Evolutionary conservation across 2,329 filamentous ascomycete genomes (phyloP).

Genomic region (Sphaerulina vaccinii): DNA sequence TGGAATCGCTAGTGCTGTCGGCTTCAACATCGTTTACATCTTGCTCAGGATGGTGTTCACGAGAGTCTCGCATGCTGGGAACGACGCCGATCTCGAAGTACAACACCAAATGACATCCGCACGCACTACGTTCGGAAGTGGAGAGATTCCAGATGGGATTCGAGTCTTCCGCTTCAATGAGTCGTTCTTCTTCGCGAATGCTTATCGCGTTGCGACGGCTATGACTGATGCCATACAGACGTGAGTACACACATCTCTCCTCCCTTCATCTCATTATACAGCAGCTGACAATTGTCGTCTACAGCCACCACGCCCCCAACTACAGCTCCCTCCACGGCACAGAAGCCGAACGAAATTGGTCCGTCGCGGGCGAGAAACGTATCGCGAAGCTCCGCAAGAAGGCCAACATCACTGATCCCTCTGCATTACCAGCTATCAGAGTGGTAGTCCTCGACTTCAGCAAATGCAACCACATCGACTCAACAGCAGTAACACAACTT

Average conservation of each 20-base stretch:
- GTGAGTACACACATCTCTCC: no score
- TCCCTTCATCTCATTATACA: no score
- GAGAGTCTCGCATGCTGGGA: constrained; percentile 36
- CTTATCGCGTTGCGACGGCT: constrained; percentile 51
- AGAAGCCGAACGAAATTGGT: constrained; percentile 53
- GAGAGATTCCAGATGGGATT: constrained; percentile 47
- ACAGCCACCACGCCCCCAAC: constrained; percentile 44
- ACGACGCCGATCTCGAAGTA: constrained; percentile 20
- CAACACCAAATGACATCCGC: constrained; percentile 17
- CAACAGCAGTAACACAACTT: constrained; percentile 53
- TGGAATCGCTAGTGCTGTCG: constrained; percentile 59
- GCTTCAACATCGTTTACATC: constrained; percentile 51
- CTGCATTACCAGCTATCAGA: constrained; percentile 42
- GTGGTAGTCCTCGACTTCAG: constrained; percentile 55
- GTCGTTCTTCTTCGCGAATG: constrained; percentile 62
- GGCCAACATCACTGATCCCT: constrained; percentile 37
- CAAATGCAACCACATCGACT: constrained; percentile 54
- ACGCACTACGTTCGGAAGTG: constrained; percentile 11
- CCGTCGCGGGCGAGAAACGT: constrained; percentile 51
- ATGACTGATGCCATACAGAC: constrained; percentile 54
- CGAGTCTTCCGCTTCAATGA: constrained; percentile 59
- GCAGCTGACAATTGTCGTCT: no score
- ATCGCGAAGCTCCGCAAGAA: constrained; percentile 48
- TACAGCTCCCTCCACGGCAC: constrained; percentile 40
- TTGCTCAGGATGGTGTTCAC: constrained; percentile 60